These are phyloP conservation scores for Passiflora organensis DNA, from an alignment of 345 rosid species.

Conservation along the genomic window DNA sequence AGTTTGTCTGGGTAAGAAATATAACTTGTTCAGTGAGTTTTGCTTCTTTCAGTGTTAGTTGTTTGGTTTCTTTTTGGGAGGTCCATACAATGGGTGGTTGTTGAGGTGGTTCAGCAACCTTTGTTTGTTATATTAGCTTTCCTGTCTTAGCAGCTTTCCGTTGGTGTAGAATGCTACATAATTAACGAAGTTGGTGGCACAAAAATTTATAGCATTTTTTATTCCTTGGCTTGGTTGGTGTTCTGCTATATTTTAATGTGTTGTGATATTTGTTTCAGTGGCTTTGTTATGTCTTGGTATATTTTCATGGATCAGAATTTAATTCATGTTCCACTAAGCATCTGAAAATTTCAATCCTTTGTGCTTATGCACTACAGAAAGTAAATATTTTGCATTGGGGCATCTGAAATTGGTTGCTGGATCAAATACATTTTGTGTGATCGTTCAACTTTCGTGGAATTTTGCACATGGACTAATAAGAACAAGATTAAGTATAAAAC, in stretches of 20 bases:
- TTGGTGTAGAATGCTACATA: background rate
- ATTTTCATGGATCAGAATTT: no score
- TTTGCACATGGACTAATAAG: background rate
- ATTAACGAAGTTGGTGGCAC: background rate
- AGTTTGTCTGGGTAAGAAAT: background rate
- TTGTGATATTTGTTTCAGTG: background rate
- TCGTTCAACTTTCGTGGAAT: background rate
- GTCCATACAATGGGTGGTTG: background rate
- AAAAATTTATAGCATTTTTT: no score
- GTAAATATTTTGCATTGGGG: no score
- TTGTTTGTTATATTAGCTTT: background rate
- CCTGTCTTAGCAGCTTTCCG: background rate
- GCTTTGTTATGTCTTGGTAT: no score
- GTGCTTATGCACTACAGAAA: no score
- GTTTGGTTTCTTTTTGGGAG: background rate
- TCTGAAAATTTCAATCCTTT: no score
- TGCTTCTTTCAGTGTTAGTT: background rate
- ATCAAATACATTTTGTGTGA: background rate
- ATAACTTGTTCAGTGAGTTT: background rate
- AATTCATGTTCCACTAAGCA: no score
- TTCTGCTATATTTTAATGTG: no score
- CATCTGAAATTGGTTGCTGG: no score
- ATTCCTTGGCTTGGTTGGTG: no score
- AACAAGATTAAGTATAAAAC: background rate
- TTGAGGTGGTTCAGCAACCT: background rate